Percentiles rank a stretch among this genome's conserved stretches.
These are phyloP conservation scores for Jatropha multifida DNA, from an alignment of 441 rosid genomes.

Conservation along the genomic window DNA sequence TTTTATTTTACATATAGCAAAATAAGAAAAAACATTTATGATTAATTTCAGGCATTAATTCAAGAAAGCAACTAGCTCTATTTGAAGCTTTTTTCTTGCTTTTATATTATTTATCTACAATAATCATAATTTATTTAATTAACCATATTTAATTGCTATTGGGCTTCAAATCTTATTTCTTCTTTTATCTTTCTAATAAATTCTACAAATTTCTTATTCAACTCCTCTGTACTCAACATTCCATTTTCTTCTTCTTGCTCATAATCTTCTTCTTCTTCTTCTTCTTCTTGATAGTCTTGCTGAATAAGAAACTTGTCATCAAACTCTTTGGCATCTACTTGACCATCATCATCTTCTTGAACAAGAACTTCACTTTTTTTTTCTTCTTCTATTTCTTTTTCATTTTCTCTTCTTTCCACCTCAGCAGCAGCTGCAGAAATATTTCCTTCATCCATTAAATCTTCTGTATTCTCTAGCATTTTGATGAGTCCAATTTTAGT, in stretches of 20 bases:
- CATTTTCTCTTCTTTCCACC: conserved; percentile 19
- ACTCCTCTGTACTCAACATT: conserved; percentile 52
- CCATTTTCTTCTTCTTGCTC: conserved; percentile 30
- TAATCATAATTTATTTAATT: conserved; percentile 11
- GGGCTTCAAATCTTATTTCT: conserved; percentile 41
- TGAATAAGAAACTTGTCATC: conserved; percentile 15
- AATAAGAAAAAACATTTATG: not conserved
- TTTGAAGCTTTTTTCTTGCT: not conserved
- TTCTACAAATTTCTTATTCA: conserved; percentile 71
- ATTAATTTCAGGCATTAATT: not conserved
- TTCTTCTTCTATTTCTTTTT: not conserved
- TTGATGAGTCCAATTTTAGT: not conserved
- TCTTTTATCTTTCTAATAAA: conserved; percentile 64
- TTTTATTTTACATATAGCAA: too few relatives aligned
- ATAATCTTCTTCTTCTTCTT: conserved; percentile 22
- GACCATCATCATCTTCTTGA: conserved; percentile 13
- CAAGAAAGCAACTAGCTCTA: not conserved
- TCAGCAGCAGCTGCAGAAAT: not conserved
- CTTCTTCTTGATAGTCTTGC: conserved; percentile 13
- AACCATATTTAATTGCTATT: conserved; percentile 41
- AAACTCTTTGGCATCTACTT: conserved; percentile 20
- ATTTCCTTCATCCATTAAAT: not conserved
- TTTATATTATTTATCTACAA: not conserved
- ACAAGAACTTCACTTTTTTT: conserved; percentile 14
- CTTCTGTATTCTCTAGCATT: conserved; percentile 25